These are phyloP conservation scores for Athelia sp. DNA, from an alignment of 1,284 basidiomycete species.

Conservation along the genomic window DNA sequence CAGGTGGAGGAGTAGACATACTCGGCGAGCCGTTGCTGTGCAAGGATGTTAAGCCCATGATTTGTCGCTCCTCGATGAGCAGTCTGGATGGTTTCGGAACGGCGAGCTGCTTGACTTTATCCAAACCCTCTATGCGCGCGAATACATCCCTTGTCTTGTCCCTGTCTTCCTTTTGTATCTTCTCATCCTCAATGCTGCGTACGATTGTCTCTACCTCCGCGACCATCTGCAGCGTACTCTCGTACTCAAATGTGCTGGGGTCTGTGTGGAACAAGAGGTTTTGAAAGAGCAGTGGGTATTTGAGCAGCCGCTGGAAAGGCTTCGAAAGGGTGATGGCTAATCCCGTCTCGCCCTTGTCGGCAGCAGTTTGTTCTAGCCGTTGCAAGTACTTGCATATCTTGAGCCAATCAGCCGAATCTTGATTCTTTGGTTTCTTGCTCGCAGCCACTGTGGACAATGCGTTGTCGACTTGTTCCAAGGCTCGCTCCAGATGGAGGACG, in stretches of 20 bases:
- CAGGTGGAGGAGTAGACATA: conserved; percentile 48
- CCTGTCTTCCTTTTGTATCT: conserved; percentile 92
- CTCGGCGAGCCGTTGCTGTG: conserved; percentile 19
- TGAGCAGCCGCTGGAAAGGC: conserved; percentile 94
- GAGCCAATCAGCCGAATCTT: conserved; percentile 72
- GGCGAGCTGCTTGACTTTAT: conserved; percentile 83
- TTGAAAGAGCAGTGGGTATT: conserved; percentile 96
- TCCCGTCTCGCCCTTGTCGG: conserved; percentile 87
- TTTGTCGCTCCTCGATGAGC: conserved; percentile 78
- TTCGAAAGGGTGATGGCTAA: conserved; percentile 93
- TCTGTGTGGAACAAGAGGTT: conserved; percentile 97
- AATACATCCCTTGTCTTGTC: conserved; percentile 93
- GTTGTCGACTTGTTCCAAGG: conserved; percentile 82
- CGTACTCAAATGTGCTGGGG: conserved; percentile 95
- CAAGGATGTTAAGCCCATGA: conserved; percentile 28
- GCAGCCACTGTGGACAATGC: conserved; percentile 60
- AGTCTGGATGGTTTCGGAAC: conserved; percentile 85
- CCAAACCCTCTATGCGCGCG: conserved; percentile 92
- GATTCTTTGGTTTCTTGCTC: conserved; percentile 73
- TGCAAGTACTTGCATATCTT: conserved; percentile 69
- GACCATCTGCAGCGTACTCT: conserved; percentile 93
- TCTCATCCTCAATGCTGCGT: conserved; percentile 95
- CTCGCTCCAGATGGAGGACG: conserved; percentile 87
- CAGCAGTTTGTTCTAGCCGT: conserved; percentile 75
- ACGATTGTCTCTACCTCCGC: conserved; percentile 96